Evolutionary conservation across 768 basidiomycete species (phyloP), one percentile per base, ranked within the genome.

Genomic region (Trametes cubensis): DNA sequence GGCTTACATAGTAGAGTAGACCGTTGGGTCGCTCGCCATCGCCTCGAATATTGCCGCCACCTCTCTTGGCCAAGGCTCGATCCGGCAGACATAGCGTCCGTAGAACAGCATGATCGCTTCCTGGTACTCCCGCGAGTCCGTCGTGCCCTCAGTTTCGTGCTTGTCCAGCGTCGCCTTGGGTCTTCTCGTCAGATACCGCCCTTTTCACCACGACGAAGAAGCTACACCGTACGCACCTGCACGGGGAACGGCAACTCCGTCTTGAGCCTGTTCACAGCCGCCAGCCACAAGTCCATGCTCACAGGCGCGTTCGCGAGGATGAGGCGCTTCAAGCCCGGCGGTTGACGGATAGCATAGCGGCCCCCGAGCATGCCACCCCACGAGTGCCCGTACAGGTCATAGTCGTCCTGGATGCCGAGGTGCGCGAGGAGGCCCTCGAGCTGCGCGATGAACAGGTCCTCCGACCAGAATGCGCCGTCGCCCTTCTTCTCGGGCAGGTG

Each of bases 401-500:
- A 86, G 30, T 73, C 69, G 41, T 77, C 79, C 26, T 78, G 63
- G 59, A 85, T 78, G 2, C 71, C 76, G 51, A 85, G 73, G 69
- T 83, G 76, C 17, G 53, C 34, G 47, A 85, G 64, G 10, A 85
- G 70, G 67, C 69, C 71, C 48, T 66, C 63, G 14, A 85, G 78
- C 71, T 86, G 81, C 61, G 81, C 75, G 64, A 82, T 70, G 73
- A 84, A 85, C 6, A 85, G 74, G 55, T 78, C 69, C 28, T 73
- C 68, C 18, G 75, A 82, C 83, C 83, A 85, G 72, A 86, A 86
- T 14, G 44, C 41, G 1, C 68, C 63, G 34, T 79, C 75, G 15
- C 73, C 75, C 6, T 67, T 74, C 65, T 81, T 84, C 62, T 84
- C 80, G 10, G 70, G 79, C 20, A 85, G 74, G 64, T 84, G 83